Evolutionary conservation across 202 grass and related monocot species (phyloP), one percentile per base, ranked within the genome.

Genomic region (Schoenoplectus tabernaemontani): DNA sequence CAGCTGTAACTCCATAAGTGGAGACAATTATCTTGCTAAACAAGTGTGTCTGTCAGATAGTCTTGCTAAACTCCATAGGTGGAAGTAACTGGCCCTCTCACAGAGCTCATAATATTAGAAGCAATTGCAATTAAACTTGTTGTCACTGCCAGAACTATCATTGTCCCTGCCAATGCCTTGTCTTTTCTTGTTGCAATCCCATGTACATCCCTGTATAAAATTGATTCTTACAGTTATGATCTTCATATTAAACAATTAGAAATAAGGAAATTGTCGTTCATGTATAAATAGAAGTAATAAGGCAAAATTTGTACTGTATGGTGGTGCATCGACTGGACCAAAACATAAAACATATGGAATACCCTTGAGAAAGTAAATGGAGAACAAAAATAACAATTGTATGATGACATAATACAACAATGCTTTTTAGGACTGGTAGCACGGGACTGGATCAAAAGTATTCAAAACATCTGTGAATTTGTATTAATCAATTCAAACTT

Each of bases 51-150:
- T 59, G 53, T 69, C 36, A n/a, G 16, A 23, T 41, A 64, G 19
- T 28, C 3, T 71, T 28, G 66, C 38, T 77, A 60, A 47, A 30
- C 22, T 71, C 33, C 44, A 20, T 59, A 23, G 60, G 58, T 64
- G 7, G n/a, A 10, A 26, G 36, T n/a, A 69, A 67, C 42, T 39
- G 64, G 44, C 10, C 65, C 57, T 4, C 30, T 60, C 60, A 91
- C 62, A 51, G 85, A 86, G 82, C 54, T 97, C 81, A 91, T 86
- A 59, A 97, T 57, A 78, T 93, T 97, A 19, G 93, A 91, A 57
- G 79, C 84, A 39, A 97, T 93, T 71, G 91, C 93, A 79, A 97
- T 90, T 65, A 67, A 86, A 81, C 93, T 97, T 15, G 91, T 90
- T 23, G 90, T 88, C 19, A 91, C 87, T 0, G 93, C 93, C 20